Conservation (phyloP, 192 early-diverging fungal species). For the Entomortierella beljakovae region DNA sequence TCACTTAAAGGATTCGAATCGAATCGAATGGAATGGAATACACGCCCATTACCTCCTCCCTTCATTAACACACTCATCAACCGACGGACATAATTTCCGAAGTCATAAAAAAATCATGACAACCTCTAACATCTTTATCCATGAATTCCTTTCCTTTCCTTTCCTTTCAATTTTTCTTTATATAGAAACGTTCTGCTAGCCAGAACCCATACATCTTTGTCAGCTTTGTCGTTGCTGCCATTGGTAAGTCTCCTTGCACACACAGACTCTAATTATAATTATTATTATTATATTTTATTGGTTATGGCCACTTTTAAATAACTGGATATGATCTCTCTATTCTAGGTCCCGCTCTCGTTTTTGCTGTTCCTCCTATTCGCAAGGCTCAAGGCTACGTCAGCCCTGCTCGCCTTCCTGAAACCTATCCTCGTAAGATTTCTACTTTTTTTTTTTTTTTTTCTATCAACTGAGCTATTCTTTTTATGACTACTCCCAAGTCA, state of each 20-base stretch:
- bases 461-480: not conserved
- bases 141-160: not conserved
- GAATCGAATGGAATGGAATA: too few species aligned
- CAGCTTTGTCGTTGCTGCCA: conserved; percentile 51
- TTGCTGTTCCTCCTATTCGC: conserved; percentile 39
- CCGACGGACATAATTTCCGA: too few species aligned
- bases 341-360: conserved; percentile 41
- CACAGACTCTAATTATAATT: not conserved
- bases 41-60: too few species aligned
- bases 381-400: conserved; percentile 40
- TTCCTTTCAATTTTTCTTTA: not conserved
- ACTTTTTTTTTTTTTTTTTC: not conserved
- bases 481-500: not conserved
- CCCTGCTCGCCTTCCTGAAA: conserved; percentile 46
- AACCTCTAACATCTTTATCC: too few species aligned
- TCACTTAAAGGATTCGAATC: too few species aligned
- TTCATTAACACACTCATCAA: too few species aligned
- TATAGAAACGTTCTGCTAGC: conserved; percentile 36
- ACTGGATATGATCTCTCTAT: not conserved
- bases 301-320: not conserved
- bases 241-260: conserved; percentile 20
- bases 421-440: conserved; percentile 38
- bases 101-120: too few species aligned
- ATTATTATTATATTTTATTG: not conserved
- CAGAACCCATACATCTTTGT: conserved; percentile 52